Conservation (phyloP, 371 early-diverging fungal species). For the Neoconidiobolus thromboides region DNA sequence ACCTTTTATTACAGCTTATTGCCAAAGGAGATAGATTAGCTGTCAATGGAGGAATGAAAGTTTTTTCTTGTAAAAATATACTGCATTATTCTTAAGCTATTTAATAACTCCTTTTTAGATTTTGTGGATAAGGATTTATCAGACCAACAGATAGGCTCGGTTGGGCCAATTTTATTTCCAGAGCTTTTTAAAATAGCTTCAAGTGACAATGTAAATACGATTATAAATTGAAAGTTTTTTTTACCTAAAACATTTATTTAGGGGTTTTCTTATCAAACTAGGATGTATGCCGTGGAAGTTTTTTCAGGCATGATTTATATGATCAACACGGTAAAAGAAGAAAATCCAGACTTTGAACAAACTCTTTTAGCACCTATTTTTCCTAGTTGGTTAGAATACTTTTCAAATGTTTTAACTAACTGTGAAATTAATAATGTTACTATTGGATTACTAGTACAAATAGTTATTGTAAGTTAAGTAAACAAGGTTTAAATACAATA, state of each 20-base stretch:
- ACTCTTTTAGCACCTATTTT: not conserved
- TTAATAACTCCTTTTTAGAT: not conserved
- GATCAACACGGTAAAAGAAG: conserved; percentile 2
- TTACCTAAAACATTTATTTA: not conserved
- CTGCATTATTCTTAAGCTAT: not conserved
- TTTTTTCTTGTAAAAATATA: conserved; percentile 22
- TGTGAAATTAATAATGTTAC: no score
- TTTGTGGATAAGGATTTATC: conserved; percentile 1
- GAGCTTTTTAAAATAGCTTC: not conserved
- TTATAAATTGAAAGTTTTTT: not conserved
- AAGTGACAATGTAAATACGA: not conserved
- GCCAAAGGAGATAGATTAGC: conserved; percentile 41
- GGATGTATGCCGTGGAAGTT: not conserved
- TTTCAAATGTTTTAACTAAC: not conserved
- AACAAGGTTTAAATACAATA: not conserved
- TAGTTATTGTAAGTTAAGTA: not conserved
- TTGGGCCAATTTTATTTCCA: conserved; percentile 2
- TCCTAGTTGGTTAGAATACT: not conserved
- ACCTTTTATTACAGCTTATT: conserved; percentile 45
- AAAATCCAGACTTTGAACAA: not conserved
- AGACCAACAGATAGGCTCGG: not conserved
- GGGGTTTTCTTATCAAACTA: conserved; percentile 2
- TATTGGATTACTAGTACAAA: not conserved
- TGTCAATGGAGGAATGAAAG: conserved; percentile 76
- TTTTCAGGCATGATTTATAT: not conserved